Base-by-base conservation (phyloP, 768 basidiomycete species). In the Mycena amicta region DNA sequence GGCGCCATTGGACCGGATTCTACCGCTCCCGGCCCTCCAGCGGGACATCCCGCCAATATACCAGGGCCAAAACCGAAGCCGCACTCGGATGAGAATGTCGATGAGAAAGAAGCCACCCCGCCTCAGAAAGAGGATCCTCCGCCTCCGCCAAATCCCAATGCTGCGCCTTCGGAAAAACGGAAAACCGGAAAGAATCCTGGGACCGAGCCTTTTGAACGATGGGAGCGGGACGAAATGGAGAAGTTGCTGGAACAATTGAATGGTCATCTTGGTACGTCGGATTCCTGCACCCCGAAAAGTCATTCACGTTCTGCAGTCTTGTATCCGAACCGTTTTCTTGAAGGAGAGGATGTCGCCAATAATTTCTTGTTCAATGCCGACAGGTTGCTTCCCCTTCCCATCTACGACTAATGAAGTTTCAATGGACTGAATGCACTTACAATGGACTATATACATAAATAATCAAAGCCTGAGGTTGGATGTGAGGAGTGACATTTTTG, bases 341-440 rank as follows among this genome's bases (percentile, higher is more conserved):
- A 98, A 72, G 90, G 85, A n/a, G 95, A 98, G 73, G 93, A 96
- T 68, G 79, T 85, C 1, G 88, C 90, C 5, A 89, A 95, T 63
- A 98, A 98, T 71, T 96, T 97, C 77, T 74, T 97, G 59, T 96
- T 96, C 75, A 92, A 91, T 67, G 84, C 92, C 27, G 95, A 96
- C 68, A 81, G 83, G 65, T 62, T 93, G 52, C 65, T 92, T 64
- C 91, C 91, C 1, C 71, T 92, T 30, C 89, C 85, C 2, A 92
- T 93, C 59, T 92, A 93, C 59, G 71, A 85, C 66, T 92, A 61
- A 65, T 52, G n/a, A n/a, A n/a, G n/a, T n/a, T 41, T 5, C 27
- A 29, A 37, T 37, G 33, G 33, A 37, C 33, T 45, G 43, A 8
- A 45, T n/a, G 12, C 20, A 45, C 8, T 45, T 16, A 23, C 13